Evolutionary conservation across 176 grass and related monocot species (phyloP).

Genomic region (Bonia amplexicaulis): DNA sequence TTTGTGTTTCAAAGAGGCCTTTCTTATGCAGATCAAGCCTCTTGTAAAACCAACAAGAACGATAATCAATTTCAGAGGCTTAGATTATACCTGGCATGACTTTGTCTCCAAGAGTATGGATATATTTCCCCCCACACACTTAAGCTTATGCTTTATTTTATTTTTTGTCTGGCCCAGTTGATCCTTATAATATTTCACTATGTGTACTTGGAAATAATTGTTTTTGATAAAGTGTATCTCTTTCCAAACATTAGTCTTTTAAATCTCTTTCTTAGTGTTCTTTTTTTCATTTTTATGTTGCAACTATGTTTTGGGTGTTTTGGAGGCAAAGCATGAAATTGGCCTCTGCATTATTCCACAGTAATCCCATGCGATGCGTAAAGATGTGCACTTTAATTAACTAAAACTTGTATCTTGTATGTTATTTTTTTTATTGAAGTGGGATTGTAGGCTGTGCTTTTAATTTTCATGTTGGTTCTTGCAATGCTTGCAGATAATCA

Average conservation of each 20-base stretch:
- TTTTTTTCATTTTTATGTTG: neutral
- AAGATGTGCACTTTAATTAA: neutral
- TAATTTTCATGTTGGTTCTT: slow-evolving; percentile 30
- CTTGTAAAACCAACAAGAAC: slow-evolving; percentile 65
- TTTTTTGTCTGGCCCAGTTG: neutral
- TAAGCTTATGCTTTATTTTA: neutral
- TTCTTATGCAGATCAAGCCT: slow-evolving; percentile 73
- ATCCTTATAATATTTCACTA: neutral
- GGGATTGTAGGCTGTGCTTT: neutral
- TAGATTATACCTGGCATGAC: slow-evolving; percentile 86
- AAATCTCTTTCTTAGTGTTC: neutral
- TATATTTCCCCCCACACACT: slow-evolving; percentile 7
- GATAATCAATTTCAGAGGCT: slow-evolving; percentile 51
- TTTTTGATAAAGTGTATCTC: neutral
- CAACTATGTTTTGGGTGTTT: neutral
- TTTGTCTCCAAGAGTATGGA: slow-evolving; percentile 78
- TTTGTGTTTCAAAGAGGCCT: slow-evolving; percentile 17
- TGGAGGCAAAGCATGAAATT: neutral
- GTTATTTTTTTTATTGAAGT: neutral
- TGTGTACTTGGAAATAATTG: slow-evolving; percentile 8
- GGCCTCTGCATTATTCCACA: neutral
- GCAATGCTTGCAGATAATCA: slow-evolving; percentile 71
- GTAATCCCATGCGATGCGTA: neutral
- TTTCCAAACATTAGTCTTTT: neutral
- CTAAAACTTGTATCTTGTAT: neutral